Evolutionary conservation across 116 monocot genomes (phyloP).

Genomic region (Trichopus zeylanicus): DNA sequence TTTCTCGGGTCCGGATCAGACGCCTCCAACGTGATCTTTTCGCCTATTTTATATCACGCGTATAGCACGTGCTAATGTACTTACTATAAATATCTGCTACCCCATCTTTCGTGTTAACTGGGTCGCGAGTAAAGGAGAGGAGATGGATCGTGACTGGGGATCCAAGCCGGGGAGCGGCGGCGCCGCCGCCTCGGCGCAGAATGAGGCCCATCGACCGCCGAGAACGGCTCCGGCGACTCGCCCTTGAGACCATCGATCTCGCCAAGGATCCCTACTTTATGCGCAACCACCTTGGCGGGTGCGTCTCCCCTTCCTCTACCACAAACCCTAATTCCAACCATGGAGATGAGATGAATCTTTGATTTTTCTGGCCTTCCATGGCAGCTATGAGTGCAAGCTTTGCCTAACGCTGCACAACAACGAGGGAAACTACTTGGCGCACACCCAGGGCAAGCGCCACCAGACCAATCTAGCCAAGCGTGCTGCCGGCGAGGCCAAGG

Average conservation of each 20-base stretch:
- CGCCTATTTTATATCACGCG: too few species aligned
- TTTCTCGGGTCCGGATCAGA: too few species aligned
- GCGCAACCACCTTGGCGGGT: slow-evolving; percentile 95
- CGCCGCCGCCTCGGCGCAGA: slow-evolving; percentile 80
- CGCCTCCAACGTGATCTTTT: too few species aligned
- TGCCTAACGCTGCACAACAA: slow-evolving; percentile 96
- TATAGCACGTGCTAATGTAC: too few species aligned
- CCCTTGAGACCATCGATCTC: slow-evolving; percentile 94
- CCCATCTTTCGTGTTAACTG: too few species aligned
- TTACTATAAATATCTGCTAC: too few species aligned
- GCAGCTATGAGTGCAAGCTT: slow-evolving; percentile 87
- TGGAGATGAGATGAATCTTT: too few species aligned
- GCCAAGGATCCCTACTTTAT: slow-evolving; percentile 99
- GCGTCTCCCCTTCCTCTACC: too few species aligned
- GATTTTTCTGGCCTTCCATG: too few species aligned
- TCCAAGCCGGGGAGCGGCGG: slow-evolving; percentile 93
- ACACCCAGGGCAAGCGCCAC: slow-evolving; percentile 96
- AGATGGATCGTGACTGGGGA: too few species aligned
- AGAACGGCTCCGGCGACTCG: slow-evolving; percentile 80
- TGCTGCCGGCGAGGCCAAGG: slow-evolving; percentile 97
- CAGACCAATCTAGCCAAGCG: slow-evolving; percentile 98
- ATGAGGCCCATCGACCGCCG: slow-evolving; percentile 87
- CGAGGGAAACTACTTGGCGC: slow-evolving; percentile 94
- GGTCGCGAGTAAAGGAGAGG: too few species aligned
- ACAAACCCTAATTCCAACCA: slow-evolving; percentile 9